Percentiles rank a stretch among this genome's conserved stretches.
These are phyloP conservation scores for Chytriomyces sp. DNA, from an alignment of 192 early-diverging fungal genomes.

Conservation along the genomic window DNA sequence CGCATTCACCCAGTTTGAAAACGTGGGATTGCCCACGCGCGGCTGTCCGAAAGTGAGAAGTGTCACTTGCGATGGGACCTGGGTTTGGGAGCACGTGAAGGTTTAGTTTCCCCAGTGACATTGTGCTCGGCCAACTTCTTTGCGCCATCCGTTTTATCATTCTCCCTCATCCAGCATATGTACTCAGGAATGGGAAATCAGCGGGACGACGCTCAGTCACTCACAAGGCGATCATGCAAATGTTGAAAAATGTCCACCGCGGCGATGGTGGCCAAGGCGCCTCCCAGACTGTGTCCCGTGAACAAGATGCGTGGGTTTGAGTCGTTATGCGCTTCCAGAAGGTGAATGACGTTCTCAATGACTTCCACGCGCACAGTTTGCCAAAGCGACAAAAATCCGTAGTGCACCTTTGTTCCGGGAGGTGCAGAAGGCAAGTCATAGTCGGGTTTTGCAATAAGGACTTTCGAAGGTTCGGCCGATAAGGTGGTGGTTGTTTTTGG, in stretches of 20 bases:
- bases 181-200: too few relatives aligned
- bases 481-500: too few relatives aligned
- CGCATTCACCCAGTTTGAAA: constrained; percentile 22
- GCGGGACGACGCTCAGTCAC: background rate
- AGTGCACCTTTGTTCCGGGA: constrained; percentile 40
- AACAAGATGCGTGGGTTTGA: too few relatives aligned
- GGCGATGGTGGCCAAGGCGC: constrained; percentile 38
- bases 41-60: constrained; percentile 40
- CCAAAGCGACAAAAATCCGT: constrained; percentile 40
- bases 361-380: constrained; percentile 28
- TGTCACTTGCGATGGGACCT: constrained; percentile 7
- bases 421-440: constrained; percentile 38
- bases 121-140: background rate
- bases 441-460: constrained; percentile 34
- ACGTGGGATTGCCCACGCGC: constrained; percentile 41
- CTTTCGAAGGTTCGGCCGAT: too few relatives aligned
- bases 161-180: background rate
- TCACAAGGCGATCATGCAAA: background rate
- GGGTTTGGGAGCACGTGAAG: background rate
- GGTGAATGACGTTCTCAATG: background rate
- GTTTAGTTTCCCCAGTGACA: background rate
- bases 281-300: constrained; percentile 42
- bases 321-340: background rate
- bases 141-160: background rate
- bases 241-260: constrained; percentile 31